Evolutionary conservation across 2,329 filamentous ascomycete species (phyloP).

Genomic region (Aureobasidium mangrovei): DNA sequence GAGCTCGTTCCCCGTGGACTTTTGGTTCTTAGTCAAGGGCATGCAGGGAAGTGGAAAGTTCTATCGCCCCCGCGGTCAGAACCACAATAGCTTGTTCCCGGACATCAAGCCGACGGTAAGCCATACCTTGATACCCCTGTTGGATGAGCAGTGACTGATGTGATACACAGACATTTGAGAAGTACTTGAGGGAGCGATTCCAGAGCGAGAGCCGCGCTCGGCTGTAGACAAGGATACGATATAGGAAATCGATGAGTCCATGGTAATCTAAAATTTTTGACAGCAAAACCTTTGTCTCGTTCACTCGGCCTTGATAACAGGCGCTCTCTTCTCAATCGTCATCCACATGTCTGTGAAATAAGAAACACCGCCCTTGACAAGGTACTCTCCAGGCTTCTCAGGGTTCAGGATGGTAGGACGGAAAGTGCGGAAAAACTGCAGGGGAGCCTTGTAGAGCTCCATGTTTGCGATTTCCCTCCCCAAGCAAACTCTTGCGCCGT

Average conservation of each 20-base stretch:
- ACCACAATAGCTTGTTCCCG: constrained; percentile 19
- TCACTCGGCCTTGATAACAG: not conserved
- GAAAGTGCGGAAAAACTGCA: constrained; percentile 36
- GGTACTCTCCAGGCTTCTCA: constrained; percentile 28
- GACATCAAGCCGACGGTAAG: not conserved
- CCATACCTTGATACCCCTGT: not conserved
- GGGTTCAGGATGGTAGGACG: constrained; percentile 25
- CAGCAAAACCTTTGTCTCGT: not conserved
- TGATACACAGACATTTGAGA: not conserved
- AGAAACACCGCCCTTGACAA: constrained; percentile 36
- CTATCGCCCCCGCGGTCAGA: constrained; percentile 18
- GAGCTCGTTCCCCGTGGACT: constrained; percentile 21
- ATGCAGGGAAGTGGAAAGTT: constrained; percentile 21
- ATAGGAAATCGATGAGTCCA: no score
- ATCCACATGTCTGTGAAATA: constrained; percentile 37
- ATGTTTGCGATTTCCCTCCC: constrained; percentile 45
- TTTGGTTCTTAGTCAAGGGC: constrained; percentile 23
- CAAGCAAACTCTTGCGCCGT: constrained; percentile 41
- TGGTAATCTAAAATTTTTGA: no score
- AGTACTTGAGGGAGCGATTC: not conserved
- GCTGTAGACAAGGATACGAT: no score
- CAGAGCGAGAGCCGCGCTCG: not conserved
- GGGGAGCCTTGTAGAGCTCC: constrained; percentile 43
- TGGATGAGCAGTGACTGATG: not conserved
- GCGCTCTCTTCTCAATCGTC: constrained; percentile 20